Conservation (phyloP, 2,329 filamentous ascomycete species). For the Diaporthe citrichinensis region DNA sequence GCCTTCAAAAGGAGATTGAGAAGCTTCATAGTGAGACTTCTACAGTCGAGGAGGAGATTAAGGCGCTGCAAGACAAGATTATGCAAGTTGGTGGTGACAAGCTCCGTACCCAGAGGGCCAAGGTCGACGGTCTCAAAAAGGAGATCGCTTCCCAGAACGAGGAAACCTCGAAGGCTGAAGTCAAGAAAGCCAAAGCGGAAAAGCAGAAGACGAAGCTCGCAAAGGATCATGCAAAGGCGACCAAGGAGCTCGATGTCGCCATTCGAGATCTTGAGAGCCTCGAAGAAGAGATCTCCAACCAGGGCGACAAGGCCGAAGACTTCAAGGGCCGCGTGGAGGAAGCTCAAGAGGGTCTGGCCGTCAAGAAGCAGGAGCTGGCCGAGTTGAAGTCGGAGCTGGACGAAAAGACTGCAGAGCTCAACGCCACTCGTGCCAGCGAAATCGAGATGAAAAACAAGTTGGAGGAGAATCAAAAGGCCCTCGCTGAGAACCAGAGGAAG, state of each 20-base stretch:
- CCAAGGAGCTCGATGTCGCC: slow-evolving; percentile 82
- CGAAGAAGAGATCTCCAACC: slow-evolving; percentile 82
- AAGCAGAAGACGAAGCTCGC: slow-evolving; percentile 91
- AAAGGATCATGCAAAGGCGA: slow-evolving; percentile 84
- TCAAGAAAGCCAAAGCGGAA: slow-evolving; percentile 91
- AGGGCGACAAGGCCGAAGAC: slow-evolving; percentile 81
- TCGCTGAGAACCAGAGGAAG: slow-evolving; percentile 88
- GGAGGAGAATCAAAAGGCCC: slow-evolving; percentile 93
- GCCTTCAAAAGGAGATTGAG: slow-evolving; percentile 82
- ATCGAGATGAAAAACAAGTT: slow-evolving; percentile 99
- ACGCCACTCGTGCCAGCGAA: slow-evolving; percentile 88
- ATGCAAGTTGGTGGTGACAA: slow-evolving; percentile 98
- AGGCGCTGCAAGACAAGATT: slow-evolving; percentile 93
- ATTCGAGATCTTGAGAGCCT: slow-evolving; percentile 82
- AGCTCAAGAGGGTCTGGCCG: slow-evolving; percentile 82
- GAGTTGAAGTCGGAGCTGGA: slow-evolving; percentile 88
- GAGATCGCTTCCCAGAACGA: slow-evolving; percentile 86
- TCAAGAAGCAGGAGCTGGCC: slow-evolving; percentile 85
- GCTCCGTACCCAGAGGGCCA: slow-evolving; percentile 89
- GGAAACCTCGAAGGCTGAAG: slow-evolving; percentile 86
- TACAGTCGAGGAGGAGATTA: slow-evolving; percentile 93
- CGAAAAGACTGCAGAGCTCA: slow-evolving; percentile 86
- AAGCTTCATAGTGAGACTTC: slow-evolving; percentile 88
- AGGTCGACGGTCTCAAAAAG: slow-evolving; percentile 89
- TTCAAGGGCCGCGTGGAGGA: slow-evolving; percentile 82